Evolutionary conservation across 192 early-diverging fungal genomes (phyloP), one percentile per base, ranked within the genome.

Genomic region (Dissophora ornata): DNA sequence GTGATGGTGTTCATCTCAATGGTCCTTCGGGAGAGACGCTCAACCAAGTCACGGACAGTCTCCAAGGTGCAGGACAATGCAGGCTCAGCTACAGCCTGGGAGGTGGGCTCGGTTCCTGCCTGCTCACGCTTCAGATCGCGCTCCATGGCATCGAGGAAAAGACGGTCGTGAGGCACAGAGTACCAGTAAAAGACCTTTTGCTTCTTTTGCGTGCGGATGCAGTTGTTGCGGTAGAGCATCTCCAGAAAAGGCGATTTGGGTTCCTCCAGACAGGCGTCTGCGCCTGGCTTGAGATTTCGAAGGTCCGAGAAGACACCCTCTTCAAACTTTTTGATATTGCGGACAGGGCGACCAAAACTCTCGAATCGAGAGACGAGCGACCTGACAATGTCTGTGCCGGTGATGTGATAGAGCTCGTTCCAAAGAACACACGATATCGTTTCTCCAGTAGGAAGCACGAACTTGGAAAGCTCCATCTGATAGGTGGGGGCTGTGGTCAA

Each of bases 121-220:
- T 95, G 88, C 81, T 97, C 97, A 28, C 96, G 88, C 85, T 97
- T 98, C 13, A 97, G 81, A 77, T 99, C 96, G 38, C 97, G 89
- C 81, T 99, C 96, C 49, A 98, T 88, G 3, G 97, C 97, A 79
- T 99, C 97, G 44, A 93, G 84, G 78, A 99, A 99, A 40, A 99
- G 89, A 38, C 91, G 74, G 71, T 99, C 96, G 77, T 97, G 96
- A 13, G 91, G 92, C 19, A 99, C 97, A 19, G 94, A 92, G 75
- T 90, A 92, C 96, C 97, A 99, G 75, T 91, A 97, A 80, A 98
- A 99, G n/a, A 99, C 97, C 57, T 98, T 98, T 84, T 99, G 97
- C 84, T 98, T 98, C 87, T 98, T 99, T 79, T 98, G 97, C 4
- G 96, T 97, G 34, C 97, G 91, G 65, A 99, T 95, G 81, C 96